Percentiles rank a stretch among this genome's conserved stretches.
Conservation (phyloP, 169 alveolate species). For the Plasmodium relictum region DNA sequence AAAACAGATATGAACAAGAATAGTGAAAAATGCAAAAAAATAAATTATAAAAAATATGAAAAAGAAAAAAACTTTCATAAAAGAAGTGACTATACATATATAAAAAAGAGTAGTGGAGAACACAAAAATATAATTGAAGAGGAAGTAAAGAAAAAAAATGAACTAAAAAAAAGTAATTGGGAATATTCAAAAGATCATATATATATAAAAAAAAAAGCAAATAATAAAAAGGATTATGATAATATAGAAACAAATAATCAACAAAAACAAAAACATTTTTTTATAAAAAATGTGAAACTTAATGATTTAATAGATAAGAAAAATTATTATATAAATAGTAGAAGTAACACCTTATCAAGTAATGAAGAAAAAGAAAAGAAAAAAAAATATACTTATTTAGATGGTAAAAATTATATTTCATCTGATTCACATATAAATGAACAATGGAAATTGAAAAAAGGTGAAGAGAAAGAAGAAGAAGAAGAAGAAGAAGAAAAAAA, state of each 20-base stretch:
- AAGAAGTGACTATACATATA: background rate
- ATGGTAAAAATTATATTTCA: background rate
- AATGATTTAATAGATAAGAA: constrained; percentile 54
- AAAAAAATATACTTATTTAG: background rate
- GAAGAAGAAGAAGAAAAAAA: background rate
- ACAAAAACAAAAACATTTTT: constrained; percentile 13
- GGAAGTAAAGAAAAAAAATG: background rate
- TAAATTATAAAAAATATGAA: background rate
- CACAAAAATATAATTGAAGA: background rate
- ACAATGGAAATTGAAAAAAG: background rate
- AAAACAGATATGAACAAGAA: background rate
- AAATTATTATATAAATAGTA: constrained; percentile 14
- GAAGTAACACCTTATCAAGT: constrained; percentile 38
- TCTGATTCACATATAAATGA: background rate
- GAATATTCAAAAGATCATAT: constrained; percentile 1
- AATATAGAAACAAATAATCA: background rate
- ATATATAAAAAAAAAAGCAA: constrained; percentile 19
- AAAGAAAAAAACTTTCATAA: background rate
- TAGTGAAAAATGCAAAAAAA: background rate
- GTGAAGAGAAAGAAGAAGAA: background rate
- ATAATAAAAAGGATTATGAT: constrained; percentile 6
- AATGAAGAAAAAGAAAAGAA: constrained; percentile 7
- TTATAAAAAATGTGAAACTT: constrained; percentile 25
- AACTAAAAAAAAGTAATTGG: background rate
- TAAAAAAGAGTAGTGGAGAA: background rate